A percentile compares a stretch with the other conserved stretches of the same genome.
Evolutionary conservation across 2,329 filamentous ascomycete species (phyloP).

Genomic region (Parastagonospora avenae): DNA sequence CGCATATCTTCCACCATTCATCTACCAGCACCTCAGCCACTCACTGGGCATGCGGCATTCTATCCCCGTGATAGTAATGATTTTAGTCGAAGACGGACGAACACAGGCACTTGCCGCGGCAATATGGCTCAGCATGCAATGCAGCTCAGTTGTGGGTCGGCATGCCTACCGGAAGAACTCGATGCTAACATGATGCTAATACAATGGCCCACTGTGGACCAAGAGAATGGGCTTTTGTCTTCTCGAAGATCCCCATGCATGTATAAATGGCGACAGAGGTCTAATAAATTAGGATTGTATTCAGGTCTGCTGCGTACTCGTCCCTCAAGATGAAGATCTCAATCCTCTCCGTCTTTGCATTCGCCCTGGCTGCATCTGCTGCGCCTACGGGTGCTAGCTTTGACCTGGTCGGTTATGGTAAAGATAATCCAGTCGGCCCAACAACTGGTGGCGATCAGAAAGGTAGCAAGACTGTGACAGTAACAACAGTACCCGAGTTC

Average conservation of each 20-base stretch:
- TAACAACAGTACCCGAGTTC: constrained; percentile 33
- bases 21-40: not conserved
- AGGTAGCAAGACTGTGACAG: constrained; percentile 33
- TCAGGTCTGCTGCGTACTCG: constrained; percentile 1
- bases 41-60: not conserved
- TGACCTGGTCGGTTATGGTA: constrained; percentile 38
- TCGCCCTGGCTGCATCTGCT: constrained; percentile 23
- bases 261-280: constrained; percentile 8
- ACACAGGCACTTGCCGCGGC: not conserved
- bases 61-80: not conserved
- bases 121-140: constrained; percentile 3
- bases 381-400: constrained; percentile 28
- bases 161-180: too few relatives aligned
- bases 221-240: too few relatives aligned
- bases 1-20: constrained; percentile 9
- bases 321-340: constrained; percentile 34
- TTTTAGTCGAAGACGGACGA: not conserved
- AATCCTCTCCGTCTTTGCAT: constrained; percentile 20
- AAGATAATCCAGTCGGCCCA: constrained; percentile 40
- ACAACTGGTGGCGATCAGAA: constrained; percentile 41
- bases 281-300: not conserved
- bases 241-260: constrained; percentile 1
- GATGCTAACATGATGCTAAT: too few relatives aligned
- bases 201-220: too few relatives aligned
- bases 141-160: too few relatives aligned